phyloP scores from a whole-genome alignment of 2,329 filamentous ascomycete genomes.

The Coleophoma crateriformis region DNA sequence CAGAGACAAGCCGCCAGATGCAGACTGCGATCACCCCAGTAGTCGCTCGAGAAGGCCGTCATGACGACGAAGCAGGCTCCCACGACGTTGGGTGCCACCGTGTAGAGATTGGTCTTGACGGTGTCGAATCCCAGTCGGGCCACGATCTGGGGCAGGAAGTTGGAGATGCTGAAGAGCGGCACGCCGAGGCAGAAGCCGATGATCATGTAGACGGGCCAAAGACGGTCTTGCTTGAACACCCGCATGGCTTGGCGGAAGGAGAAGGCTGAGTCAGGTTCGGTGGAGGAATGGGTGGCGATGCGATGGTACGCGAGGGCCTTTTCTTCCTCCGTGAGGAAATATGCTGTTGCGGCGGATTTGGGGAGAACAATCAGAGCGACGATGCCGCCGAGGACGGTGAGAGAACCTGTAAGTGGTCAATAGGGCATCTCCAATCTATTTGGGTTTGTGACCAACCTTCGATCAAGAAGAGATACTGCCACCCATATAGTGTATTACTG shows the following conservation, averaged over 20 bases:
- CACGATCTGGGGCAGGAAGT: no score
- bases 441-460: conserved; percentile 15
- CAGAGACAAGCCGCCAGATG: no score
- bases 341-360: conserved; percentile 8
- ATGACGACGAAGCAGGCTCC: no score
- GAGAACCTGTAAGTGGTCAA: no score
- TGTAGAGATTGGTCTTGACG: no score
- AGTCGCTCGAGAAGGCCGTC: no score
- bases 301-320: conserved; percentile 16
- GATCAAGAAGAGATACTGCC: conserved; percentile 43
- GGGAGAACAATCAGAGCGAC: conserved; percentile 4
- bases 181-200: no score
- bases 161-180: no score
- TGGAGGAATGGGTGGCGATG: conserved; percentile 50
- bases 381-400: conserved; percentile 12
- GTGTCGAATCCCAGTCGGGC: no score
- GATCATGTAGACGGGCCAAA: not conserved
- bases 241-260: conserved; percentile 39
- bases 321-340: conserved; percentile 16
- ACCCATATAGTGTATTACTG: conserved; percentile 23
- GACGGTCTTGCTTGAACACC: conserved; percentile 39
- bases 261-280: conserved; percentile 45
- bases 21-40: no score
- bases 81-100: no score
- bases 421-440: no score